These are phyloP conservation scores for Sonneratia alba DNA, from an alignment of 345 rosid species.

Conservation along the genomic window DNA sequence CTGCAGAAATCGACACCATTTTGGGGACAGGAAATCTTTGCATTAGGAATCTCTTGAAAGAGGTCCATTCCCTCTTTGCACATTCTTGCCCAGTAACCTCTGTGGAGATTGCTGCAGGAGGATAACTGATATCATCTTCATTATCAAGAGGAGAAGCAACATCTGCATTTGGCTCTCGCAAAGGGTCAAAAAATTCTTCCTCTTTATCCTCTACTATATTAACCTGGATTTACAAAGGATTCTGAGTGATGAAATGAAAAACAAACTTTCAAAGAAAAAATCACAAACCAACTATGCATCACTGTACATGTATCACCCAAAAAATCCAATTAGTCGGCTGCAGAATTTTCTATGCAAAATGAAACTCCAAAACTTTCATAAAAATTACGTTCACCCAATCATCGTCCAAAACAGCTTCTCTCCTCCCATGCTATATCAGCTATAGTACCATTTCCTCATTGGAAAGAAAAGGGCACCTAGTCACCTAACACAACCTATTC, in stretches of 20 bases:
- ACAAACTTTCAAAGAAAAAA: neutral
- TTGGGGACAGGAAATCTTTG: slow-evolving; percentile 81
- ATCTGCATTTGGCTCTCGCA: slow-evolving; percentile 32
- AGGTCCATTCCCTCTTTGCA: slow-evolving; percentile 56
- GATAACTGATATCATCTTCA: slow-evolving; percentile 16
- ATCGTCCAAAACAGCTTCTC: neutral
- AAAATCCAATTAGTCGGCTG: neutral
- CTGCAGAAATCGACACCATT: slow-evolving; percentile 60
- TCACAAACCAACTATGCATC: neutral
- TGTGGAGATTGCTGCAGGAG: slow-evolving; percentile 13
- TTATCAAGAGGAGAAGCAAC: slow-evolving; percentile 18
- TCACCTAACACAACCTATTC: neutral
- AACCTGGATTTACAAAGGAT: slow-evolving; percentile 17
- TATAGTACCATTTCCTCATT: neutral
- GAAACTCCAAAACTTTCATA: neutral
- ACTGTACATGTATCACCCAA: neutral
- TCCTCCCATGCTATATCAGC: neutral
- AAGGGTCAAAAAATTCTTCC: slow-evolving; percentile 62
- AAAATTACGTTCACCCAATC: neutral
- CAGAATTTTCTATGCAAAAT: neutral
- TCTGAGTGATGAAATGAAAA: neutral
- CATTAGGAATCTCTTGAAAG: slow-evolving; percentile 68
- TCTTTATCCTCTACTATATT: slow-evolving; percentile 17
- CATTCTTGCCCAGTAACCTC: slow-evolving; percentile 20
- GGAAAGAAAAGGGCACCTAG: neutral